phyloP scores from a whole-genome alignment of 164 flowering plant genomes.

The Platanus orientalis region DNA sequence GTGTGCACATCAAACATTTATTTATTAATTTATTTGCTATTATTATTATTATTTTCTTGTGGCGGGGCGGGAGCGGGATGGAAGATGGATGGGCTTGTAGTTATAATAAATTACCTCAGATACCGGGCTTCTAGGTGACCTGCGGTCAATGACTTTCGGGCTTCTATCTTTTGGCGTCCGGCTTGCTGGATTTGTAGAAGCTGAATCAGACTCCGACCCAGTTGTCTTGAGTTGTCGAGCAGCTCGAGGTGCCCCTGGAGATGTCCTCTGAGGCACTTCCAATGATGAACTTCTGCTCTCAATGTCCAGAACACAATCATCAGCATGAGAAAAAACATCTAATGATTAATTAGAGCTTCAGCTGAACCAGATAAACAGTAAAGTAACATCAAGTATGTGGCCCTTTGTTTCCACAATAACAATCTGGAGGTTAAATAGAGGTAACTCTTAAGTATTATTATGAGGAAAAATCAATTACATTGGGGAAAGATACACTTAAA shows the following conservation, averaged over 20 bases:
- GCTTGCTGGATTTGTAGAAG: conserved; percentile 26
- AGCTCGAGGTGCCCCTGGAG: conserved; percentile 43
- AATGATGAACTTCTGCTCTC: conserved; percentile 30
- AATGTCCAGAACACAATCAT: conserved; percentile 3
- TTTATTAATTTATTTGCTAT: no score
- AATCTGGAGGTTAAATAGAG: not conserved
- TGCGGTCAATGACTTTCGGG: conserved; percentile 53
- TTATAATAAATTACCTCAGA: conserved; percentile 37
- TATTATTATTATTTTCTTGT: no score
- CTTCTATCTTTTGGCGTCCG: conserved; percentile 47
- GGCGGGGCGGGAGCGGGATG: no score
- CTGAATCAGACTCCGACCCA: conserved; percentile 34
- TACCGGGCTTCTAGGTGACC: conserved; percentile 52
- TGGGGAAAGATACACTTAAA: no score
- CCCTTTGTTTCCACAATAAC: not conserved
- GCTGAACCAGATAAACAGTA: no score
- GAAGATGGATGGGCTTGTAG: no score
- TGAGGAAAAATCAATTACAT: not conserved
- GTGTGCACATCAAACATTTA: no score
- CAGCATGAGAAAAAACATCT: not conserved
- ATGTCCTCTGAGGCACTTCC: conserved; percentile 50
- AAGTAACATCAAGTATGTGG: no score
- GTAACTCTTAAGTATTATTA: no score
- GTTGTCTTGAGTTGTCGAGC: conserved; percentile 39
- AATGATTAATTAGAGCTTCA: no score